A percentile compares a stretch with the other conserved stretches of the same genome.
Conservation (phyloP, 2,329 filamentous ascomycete genomes). For the Lomentospora prolificans region DNA sequence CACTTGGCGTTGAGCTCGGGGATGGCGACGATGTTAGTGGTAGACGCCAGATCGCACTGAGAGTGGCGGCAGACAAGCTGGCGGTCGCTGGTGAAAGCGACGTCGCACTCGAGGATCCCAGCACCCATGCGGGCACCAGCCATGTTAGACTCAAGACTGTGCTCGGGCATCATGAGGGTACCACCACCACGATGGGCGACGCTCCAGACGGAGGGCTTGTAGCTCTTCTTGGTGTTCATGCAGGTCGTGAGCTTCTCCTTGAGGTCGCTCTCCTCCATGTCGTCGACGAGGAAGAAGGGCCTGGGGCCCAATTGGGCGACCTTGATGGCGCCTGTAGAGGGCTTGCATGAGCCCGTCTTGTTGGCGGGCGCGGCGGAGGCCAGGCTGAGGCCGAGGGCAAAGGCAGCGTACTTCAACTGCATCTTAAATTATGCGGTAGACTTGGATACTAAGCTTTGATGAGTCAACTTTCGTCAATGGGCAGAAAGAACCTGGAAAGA, state of each 20-base stretch:
- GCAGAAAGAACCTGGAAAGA: neutral
- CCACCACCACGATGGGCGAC: conserved; percentile 55
- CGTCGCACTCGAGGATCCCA: conserved; percentile 58
- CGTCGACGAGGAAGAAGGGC: conserved; percentile 53
- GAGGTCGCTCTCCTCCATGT: conserved; percentile 50
- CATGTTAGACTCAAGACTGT: conserved; percentile 47
- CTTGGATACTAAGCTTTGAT: too few relatives aligned
- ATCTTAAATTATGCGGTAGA: neutral
- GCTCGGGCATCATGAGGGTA: conserved; percentile 54
- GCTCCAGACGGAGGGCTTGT: conserved; percentile 43
- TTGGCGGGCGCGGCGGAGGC: neutral
- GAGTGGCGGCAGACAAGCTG: conserved; percentile 60
- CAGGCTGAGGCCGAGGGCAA: neutral
- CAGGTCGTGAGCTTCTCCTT: conserved; percentile 52
- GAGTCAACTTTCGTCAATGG: too few relatives aligned
- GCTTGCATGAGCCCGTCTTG: neutral
- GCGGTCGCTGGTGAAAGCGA: conserved; percentile 54
- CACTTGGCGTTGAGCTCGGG: conserved; percentile 57
- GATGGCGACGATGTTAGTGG: conserved; percentile 54
- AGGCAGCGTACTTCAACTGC: neutral
- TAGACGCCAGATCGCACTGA: conserved; percentile 59
- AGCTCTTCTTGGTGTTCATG: conserved; percentile 34
- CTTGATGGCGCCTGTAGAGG: conserved; percentile 21
- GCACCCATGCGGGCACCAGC: conserved; percentile 59
- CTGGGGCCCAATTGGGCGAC: conserved; percentile 51